phyloP scores from a whole-genome alignment of 208 protist species.

The Wallacemonas sp. region DNA sequence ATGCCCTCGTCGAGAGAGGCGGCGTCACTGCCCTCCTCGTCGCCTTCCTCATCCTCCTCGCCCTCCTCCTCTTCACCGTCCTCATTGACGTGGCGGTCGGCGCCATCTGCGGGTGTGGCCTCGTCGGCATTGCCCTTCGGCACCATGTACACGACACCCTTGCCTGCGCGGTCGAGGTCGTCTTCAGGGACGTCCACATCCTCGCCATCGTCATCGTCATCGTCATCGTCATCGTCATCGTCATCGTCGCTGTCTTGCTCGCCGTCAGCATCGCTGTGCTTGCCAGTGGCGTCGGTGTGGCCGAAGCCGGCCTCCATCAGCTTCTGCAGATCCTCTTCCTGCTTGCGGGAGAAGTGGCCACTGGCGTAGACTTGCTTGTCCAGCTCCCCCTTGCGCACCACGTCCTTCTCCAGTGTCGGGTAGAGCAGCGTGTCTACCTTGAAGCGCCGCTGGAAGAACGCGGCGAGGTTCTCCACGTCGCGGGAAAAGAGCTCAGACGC shows the following conservation, averaged over 20 bases:
- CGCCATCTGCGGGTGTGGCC: not conserved
- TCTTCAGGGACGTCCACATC: conserved; percentile 15
- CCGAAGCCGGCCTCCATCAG: conserved; percentile 59
- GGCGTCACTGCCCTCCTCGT: conserved; percentile 36
- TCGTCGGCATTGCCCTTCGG: not conserved
- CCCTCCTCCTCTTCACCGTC: conserved; percentile 18
- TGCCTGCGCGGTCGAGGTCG: conserved; percentile 3
- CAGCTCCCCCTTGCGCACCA: conserved; percentile 68
- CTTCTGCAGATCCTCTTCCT: conserved; percentile 73
- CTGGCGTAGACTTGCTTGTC: conserved; percentile 84
- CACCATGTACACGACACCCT: conserved; percentile 9
- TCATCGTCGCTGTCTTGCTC: conserved; percentile 22
- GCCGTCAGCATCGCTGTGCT: conserved; percentile 1
- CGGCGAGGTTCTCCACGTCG: conserved; percentile 97
- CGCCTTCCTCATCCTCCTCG: conserved; percentile 22
- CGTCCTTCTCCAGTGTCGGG: conserved; percentile 76
- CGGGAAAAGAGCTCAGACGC: conserved; percentile 96
- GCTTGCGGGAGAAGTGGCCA: conserved; percentile 68
- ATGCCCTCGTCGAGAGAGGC: conserved; percentile 49
- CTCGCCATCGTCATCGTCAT: conserved; percentile 21
- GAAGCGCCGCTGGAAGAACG: conserved; percentile 95
- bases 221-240: conserved; percentile 29
- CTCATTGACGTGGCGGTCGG: not conserved
- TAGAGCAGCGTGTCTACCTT: conserved; percentile 67
- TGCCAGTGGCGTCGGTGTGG: conserved; percentile 3